phyloP scores from a whole-genome alignment of 2,329 filamentous ascomycete genomes.

The Aspergillus ustus region DNA sequence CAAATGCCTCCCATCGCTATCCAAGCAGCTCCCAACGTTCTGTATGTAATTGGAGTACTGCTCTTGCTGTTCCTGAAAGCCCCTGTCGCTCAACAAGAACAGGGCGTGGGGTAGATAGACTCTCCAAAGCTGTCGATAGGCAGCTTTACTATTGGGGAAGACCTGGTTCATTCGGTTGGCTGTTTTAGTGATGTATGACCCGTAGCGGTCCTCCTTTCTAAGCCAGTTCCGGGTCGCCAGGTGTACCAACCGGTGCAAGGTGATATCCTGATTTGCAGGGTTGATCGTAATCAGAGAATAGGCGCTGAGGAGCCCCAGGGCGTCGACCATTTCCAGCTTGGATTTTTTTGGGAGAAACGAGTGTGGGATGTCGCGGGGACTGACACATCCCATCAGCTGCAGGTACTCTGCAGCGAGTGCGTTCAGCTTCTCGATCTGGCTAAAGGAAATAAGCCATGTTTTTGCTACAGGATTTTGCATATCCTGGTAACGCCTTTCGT shows the following conservation, averaged over 20 bases:
- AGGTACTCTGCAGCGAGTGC: constrained; percentile 22
- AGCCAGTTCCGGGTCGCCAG: constrained; percentile 37
- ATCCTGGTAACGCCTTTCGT: constrained; percentile 11
- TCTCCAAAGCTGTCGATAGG: constrained; percentile 24
- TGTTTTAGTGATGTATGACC: constrained; percentile 1
- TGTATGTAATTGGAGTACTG: too few species aligned
- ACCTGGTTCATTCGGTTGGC: constrained; percentile 9
- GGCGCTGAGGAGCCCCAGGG: constrained; percentile 29
- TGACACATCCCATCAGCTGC: constrained; percentile 36
- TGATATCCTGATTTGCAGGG: not conserved
- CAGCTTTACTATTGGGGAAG: constrained; percentile 21
- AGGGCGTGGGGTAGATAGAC: constrained; percentile 27
- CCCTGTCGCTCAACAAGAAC: not conserved
- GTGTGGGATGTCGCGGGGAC: constrained; percentile 31
- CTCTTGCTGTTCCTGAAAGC: too few species aligned
- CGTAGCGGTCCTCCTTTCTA: constrained; percentile 8
- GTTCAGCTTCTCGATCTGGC: constrained; percentile 20
- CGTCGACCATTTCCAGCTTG: constrained; percentile 18
- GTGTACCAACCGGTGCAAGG: constrained; percentile 38
- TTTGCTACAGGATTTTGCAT: constrained; percentile 11
- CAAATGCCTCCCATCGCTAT: too few species aligned
- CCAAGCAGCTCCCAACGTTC: too few species aligned
- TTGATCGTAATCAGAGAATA: constrained; percentile 26
- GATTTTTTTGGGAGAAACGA: constrained; percentile 25
- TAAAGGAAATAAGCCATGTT: constrained; percentile 20